These are phyloP conservation scores for Microbotryum violaceum DNA, from an alignment of 1,284 basidiomycete species.

Conservation along the genomic window DNA sequence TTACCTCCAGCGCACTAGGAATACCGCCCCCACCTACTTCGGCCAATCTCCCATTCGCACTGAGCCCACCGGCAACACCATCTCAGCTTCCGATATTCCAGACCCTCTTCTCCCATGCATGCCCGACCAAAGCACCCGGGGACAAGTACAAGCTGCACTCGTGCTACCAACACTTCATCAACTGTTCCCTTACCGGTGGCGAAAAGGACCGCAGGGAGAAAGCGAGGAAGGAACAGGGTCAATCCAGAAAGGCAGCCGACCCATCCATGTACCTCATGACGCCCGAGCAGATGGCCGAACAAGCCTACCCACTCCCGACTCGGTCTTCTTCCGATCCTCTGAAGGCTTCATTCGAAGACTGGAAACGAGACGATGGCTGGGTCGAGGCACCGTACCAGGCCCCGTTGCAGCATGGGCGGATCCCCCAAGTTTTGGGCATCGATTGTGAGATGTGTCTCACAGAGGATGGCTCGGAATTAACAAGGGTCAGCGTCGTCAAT, in stretches of 20 bases:
- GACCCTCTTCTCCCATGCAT: constrained; percentile 78
- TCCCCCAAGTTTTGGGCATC: constrained; percentile 46
- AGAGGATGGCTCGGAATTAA: constrained; percentile 75
- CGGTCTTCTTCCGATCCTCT: constrained; percentile 51
- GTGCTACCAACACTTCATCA: constrained; percentile 72
- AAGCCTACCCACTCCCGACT: constrained; percentile 76
- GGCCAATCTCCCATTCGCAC: constrained; percentile 49
- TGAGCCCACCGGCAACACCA: constrained; percentile 22
- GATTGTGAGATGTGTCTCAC: constrained; percentile 95
- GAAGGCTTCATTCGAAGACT: constrained; percentile 24
- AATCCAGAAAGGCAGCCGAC: constrained; percentile 44
- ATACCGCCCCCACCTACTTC: constrained; percentile 52
- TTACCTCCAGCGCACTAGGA: constrained; percentile 61
- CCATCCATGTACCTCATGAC: constrained; percentile 66
- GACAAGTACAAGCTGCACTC: constrained; percentile 74
- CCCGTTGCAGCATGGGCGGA: constrained; percentile 35
- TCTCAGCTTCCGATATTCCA: constrained; percentile 62
- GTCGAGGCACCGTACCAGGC: constrained; percentile 57
- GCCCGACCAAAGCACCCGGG: constrained; percentile 80
- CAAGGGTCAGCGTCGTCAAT: constrained; percentile 74
- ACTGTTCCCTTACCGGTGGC: constrained; percentile 63
- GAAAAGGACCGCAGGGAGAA: constrained; percentile 60
- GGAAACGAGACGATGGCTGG: constrained; percentile 41
- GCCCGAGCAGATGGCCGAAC: constrained; percentile 76
- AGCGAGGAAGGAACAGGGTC: constrained; percentile 45